Conservation (phyloP, 257 asterid species). For the Verbena officinalis region DNA sequence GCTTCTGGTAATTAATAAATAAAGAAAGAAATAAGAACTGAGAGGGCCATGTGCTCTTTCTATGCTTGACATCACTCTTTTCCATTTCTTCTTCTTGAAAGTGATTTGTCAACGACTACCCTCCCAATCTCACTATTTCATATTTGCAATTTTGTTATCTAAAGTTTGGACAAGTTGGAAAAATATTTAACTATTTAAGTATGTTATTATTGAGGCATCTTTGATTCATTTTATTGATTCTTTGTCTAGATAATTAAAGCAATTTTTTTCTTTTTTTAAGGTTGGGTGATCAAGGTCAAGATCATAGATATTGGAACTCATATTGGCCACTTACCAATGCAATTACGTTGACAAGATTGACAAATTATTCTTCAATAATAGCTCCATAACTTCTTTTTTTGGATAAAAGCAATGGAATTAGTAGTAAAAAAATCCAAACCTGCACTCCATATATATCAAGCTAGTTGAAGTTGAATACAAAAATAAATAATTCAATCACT, state of each 20-base stretch:
- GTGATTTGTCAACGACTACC: constrained; percentile 56
- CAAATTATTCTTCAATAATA: too few relatives aligned
- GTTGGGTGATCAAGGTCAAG: too few relatives aligned
- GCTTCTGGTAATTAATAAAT: constrained; percentile 30
- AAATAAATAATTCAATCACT: constrained; percentile 1
- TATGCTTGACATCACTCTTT: constrained; percentile 51
- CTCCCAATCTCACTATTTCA: too few relatives aligned
- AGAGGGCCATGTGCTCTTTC: constrained; percentile 64
- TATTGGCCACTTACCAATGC: neutral
- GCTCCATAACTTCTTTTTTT: too few relatives aligned
- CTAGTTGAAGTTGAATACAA: neutral
- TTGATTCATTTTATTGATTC: too few relatives aligned
- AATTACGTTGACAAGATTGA: neutral
- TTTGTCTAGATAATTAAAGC: too few relatives aligned
- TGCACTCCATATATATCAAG: neutral
- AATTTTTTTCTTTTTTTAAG: too few relatives aligned
- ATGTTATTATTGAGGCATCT: too few relatives aligned
- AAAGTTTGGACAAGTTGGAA: too few relatives aligned
- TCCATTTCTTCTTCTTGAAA: constrained; percentile 39
- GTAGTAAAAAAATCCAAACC: neutral
- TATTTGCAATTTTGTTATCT: too few relatives aligned
- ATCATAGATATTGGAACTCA: too few relatives aligned
- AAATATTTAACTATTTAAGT: too few relatives aligned
- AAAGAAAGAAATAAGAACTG: constrained; percentile 24
- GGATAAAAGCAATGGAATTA: neutral